Base-by-base conservation (phyloP, 805 yeast species). In the Ogataea minuta region DNA sequence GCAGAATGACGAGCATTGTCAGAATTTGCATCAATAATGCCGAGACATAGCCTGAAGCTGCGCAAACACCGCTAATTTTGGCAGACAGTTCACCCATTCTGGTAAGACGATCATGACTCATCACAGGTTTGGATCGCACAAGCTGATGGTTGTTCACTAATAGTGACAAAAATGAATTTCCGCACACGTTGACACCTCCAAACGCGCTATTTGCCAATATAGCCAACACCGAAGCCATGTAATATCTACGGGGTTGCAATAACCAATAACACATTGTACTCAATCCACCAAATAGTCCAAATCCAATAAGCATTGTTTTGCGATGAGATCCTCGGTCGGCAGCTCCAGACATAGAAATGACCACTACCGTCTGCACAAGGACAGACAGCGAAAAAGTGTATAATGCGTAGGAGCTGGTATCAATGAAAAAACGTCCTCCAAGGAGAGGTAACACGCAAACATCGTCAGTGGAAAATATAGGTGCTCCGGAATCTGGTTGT, bases 181-280 rank as follows among this genome's bases (percentile, higher is more conserved):
- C 90, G 48, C 89, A 82, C 9, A 84, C 91, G 39, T 80, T 80
- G 3, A 81, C 87, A 7, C 84, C 86, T 1, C 95, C 95, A 59
- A 76, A 84, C 15, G 84, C 74, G 11, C 82, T 68, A 51, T 82
- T 84, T 1, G 87, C 81, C 0, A 79, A 34, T 5, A 83, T 70
- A 11, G 85, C 82, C 11, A 80, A 59, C 1, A 76, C 15, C 0
- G 68, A 59, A 1, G 82, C 79, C n/a, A 68, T 44, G 41, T 76
- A 76, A 54, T 72, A 77, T 29, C 70, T 68, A 23, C 56, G 50
- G 1, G 67, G 57, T 2, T 62, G 49, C 10, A 74, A 53, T 3
- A 64, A 44, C 36, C 71, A 50, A 46, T 75, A 76, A 4, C 59
- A 36, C 34, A 76, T 67, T 0, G 88, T 78, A 2, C 76, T 53